Evolutionary conservation across 805 yeast species (phyloP), one percentile per base, ranked within the genome.

Genomic region (Spathaspora passalidarum): DNA sequence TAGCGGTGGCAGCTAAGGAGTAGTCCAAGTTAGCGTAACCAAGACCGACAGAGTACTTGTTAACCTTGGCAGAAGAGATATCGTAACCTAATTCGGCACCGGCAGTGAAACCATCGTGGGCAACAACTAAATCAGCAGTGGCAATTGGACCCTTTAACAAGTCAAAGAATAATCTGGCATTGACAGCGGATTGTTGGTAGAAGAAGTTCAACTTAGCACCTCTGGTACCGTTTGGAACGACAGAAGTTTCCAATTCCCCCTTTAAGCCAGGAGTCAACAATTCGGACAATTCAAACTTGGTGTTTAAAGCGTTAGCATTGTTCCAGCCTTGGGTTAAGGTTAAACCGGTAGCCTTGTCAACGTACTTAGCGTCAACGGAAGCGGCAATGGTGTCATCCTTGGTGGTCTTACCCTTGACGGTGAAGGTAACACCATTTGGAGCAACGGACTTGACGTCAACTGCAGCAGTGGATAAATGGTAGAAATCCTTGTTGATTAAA

Each of bases 1-100:
- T 79, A 61, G 94, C 89, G 55, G 88, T 78, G 56, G 90, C 81
- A 54, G 96, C 88, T 50, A 89, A 81, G 52, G 95, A 78, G 82
- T 90, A 92, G 61, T 82, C 78, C 56, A 91, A 86, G 65, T 88
- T 88, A 65, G 87, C 77, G 86, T 89, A 94, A 66, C 97, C 98
- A 60, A 88, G 77, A 60, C 95, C 96, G 52, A 91, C 86, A 50
- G 97, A 84, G 82, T 90, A 90, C 73, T 88, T 88, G 73, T 96
- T 87, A 67, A 94, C 84, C 72, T 88, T 80, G 65, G 97, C 98
- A 57, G 87, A 80, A 60, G 88, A 79, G 66, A 94, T 88, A 76
- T 94, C 98, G 80, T 94, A 94, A 61, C 96, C 94, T 66, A 92
- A 82, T 77, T 94, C 96, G 58, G 91, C 96, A 75, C 99, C 99